These are phyloP conservation scores for Fusarium anthophilum DNA, from an alignment of 2,329 filamentous ascomycete species.

Conservation along the genomic window DNA sequence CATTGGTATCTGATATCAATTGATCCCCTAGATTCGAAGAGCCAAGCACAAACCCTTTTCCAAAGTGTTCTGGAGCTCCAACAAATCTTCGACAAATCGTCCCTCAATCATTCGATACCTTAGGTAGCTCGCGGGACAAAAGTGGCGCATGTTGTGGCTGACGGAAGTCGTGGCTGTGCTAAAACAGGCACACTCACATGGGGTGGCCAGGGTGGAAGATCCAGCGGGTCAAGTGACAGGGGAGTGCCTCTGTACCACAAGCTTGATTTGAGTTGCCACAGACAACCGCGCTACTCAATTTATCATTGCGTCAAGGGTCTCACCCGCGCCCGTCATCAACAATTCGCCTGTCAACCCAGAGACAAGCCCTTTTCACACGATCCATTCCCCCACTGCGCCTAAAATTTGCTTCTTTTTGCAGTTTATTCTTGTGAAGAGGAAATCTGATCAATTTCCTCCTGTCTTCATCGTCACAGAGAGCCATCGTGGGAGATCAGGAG, in stretches of 20 bases:
- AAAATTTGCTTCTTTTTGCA: slow-evolving; percentile 7
- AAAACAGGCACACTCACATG: not conserved
- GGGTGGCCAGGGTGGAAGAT: not conserved
- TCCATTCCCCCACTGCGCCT: slow-evolving; percentile 33
- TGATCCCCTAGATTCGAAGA: not conserved
- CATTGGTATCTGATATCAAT: slow-evolving; percentile 36
- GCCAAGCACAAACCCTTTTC: slow-evolving; percentile 7
- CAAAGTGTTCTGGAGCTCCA: slow-evolving; percentile 23
- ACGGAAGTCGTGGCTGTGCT: slow-evolving; percentile 13
- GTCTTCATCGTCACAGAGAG: not conserved
- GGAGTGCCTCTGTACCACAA: not conserved
- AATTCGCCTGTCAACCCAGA: slow-evolving; percentile 35
- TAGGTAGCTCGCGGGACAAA: slow-evolving; percentile 13
- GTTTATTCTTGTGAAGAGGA: not conserved
- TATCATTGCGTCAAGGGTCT: slow-evolving; percentile 48
- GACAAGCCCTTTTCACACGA: slow-evolving; percentile 25
- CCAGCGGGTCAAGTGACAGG: slow-evolving; percentile 38
- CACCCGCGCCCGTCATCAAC: slow-evolving; percentile 36
- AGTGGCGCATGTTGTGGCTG: slow-evolving; percentile 25
- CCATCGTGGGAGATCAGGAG: not conserved
- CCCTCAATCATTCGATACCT: slow-evolving; percentile 37
- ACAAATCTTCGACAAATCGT: slow-evolving; percentile 23
- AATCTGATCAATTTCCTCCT: not conserved
- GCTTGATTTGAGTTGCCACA: slow-evolving; percentile 50
- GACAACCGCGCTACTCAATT: slow-evolving; percentile 47